Evolutionary conservation across 768 basidiomycete genomes (phyloP), one percentile per base, ranked within the genome.

Genomic region (Serpula lacrymans): DNA sequence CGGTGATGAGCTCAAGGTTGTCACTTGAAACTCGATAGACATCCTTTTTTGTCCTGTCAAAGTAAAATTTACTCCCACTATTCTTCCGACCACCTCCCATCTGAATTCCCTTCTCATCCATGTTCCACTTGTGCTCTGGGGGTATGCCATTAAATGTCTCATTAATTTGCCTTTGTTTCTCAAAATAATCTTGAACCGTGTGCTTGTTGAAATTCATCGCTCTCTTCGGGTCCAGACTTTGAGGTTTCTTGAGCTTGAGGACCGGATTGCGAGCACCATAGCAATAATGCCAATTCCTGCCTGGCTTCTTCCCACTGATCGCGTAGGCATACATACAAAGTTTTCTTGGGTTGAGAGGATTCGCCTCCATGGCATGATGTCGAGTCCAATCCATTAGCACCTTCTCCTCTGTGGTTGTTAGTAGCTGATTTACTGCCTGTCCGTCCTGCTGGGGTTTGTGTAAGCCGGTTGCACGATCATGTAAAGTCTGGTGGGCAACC

Each of bases 1-100:
- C 51, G 0, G 73, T 76, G 12, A 76, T 63, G 2, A 73, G 59
- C 46, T 77, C 68, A 2, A 65, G 48, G 41, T 67, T 64, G n/a
- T 51, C 65, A 46, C 52, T 59, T 6, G 47, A 38, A 7, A 55
- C 40, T 14, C 48, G 37, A 37, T 63, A 60, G 34, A 67, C 51
- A 39, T 49, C 57, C 44, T 59, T 59, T n/a, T n/a, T n/a, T 26
- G 30, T 33, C 1, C 5, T 5, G 1, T 3, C 5, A 24, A 30
- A 38, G 21, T 37, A 21, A 38, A 24, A 43, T 8, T 38, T 38
- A 6, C 8, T 6, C 7, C n/a, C 6, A 33, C n/a, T 14, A 6
- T 14, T 8, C 6, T 18, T 6, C n/a, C 31, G 14, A 3, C 64
- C 60, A 12, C 65, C 58, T 20, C 60, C 63, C 10, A 46, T 14